These are phyloP conservation scores for Aspergillus versicolor DNA, from an alignment of 2,329 filamentous ascomycete genomes.

Conservation along the genomic window DNA sequence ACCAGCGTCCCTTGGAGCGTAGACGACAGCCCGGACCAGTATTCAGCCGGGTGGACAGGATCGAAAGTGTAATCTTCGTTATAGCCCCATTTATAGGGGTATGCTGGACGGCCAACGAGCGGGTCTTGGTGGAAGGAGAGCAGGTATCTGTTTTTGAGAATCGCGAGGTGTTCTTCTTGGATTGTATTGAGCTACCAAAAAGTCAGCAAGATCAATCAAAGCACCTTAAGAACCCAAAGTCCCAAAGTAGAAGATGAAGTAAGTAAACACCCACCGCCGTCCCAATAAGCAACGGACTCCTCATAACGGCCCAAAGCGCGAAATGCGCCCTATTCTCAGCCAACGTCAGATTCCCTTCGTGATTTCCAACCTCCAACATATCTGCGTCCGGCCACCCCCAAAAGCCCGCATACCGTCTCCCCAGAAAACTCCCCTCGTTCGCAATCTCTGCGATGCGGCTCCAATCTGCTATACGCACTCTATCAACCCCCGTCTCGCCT, in stretches of 20 bases:
- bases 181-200: constrained; percentile 35
- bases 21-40: constrained; percentile 35
- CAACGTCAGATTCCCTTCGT: constrained; percentile 44
- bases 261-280: constrained; percentile 26
- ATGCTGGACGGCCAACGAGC: constrained; percentile 41
- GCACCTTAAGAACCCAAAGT: too few relatives aligned
- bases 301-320: constrained; percentile 53
- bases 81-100: constrained; percentile 42
- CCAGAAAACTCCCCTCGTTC: constrained; percentile 51
- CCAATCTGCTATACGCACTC: constrained; percentile 18
- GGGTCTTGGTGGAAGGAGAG: constrained; percentile 50
- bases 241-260: too few relatives aligned
- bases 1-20: constrained; percentile 29
- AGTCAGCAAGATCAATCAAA: too few relatives aligned
- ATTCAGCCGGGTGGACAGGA: constrained; percentile 33
- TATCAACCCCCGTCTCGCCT: neutral
- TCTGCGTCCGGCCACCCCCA: constrained; percentile 54
- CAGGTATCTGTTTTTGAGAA: constrained; percentile 45
- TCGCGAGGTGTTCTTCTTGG: constrained; percentile 34
- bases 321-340: constrained; percentile 53
- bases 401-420: constrained; percentile 46
- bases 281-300: constrained; percentile 53
- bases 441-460: constrained; percentile 42
- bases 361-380: constrained; percentile 54
- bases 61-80: constrained; percentile 37